These are phyloP conservation scores for Prototheca wickerhamii DNA, from an alignment of 163 green algal species.

Conservation along the genomic window DNA sequence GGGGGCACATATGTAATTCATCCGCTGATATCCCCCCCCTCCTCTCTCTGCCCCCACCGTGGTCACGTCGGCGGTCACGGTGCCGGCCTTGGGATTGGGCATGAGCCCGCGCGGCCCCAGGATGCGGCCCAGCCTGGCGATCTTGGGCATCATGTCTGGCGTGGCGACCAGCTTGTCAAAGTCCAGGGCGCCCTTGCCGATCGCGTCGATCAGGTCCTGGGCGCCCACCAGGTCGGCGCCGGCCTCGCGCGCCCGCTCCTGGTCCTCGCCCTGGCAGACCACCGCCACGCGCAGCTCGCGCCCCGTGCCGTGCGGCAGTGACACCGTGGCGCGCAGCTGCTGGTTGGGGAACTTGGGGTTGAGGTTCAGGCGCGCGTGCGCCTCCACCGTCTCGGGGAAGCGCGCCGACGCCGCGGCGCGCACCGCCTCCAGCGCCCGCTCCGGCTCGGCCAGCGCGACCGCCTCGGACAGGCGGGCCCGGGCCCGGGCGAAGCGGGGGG, in stretches of 20 bases:
- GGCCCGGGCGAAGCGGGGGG: slow-evolving; percentile 21
- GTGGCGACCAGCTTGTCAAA: slow-evolving; percentile 99
- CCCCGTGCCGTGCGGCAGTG: slow-evolving; percentile 85
- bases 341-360: slow-evolving; percentile 92
- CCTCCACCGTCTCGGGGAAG: slow-evolving; percentile 92
- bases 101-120: slow-evolving; percentile 80
- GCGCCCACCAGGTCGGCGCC: slow-evolving; percentile 85
- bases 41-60: slow-evolving; percentile 32
- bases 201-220: slow-evolving; percentile 93
- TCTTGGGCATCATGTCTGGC: slow-evolving; percentile 99
- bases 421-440: slow-evolving; percentile 56
- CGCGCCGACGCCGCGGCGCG: slow-evolving; percentile 68
- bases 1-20: neutral
- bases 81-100: slow-evolving; percentile 86
- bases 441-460: slow-evolving; percentile 34
- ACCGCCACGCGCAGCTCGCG: slow-evolving; percentile 91
- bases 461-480: slow-evolving; percentile 24
- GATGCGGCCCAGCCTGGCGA: slow-evolving; percentile 90
- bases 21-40: neutral
- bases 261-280: slow-evolving; percentile 81
- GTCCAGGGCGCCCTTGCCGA: slow-evolving; percentile 89
- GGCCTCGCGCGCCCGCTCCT: slow-evolving; percentile 73
- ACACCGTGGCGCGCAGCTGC: slow-evolving; percentile 94
- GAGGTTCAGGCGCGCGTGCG: slow-evolving; percentile 80
- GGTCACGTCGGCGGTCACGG: slow-evolving; percentile 71